Evolutionary conservation across 139 green algal species (phyloP), one percentile per base, ranked within the genome.

Genomic region (Chlamydomonas applanata): DNA sequence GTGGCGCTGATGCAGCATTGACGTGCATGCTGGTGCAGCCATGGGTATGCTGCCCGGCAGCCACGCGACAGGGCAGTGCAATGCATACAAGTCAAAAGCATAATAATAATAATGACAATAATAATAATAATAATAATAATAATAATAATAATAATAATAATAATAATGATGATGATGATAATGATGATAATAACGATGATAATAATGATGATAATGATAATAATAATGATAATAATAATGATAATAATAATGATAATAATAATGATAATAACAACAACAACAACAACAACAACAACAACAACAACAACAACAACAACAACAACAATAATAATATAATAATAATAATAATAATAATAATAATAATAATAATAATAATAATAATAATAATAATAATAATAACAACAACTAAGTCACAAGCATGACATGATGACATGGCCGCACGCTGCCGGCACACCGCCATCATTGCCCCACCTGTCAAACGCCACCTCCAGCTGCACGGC

Each of bases 1-100:
- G n/a, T n/a, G n/a, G n/a, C n/a, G n/a, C n/a, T n/a, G n/a, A n/a
- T n/a, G n/a, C n/a, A n/a, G n/a, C n/a, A n/a, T n/a, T n/a, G n/a
- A n/a, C n/a, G n/a, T n/a, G n/a, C n/a, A n/a, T n/a, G n/a, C n/a
- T n/a, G n/a, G n/a, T n/a, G n/a, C n/a, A n/a, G n/a, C n/a, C n/a
- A n/a, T n/a, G n/a, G n/a, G n/a, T n/a, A n/a, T n/a, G n/a, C n/a
- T n/a, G n/a, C n/a, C n/a, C n/a, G n/a, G 59, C 69, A 94, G 84
- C 9, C 68, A 74, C 1, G 91, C 81, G 73, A 93, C 89, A 61
- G 94, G 70, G 84, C 91, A 77, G 54, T 11, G 54, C 9, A 32
- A 11, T 27, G 22, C 62, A 49, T 5, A 11, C 36, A 69, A 24
- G 70, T n/a, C n/a, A n/a, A n/a, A n/a, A 59, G 52, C 9, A 35